Base-by-base conservation (phyloP, 2,329 filamentous ascomycete species). In the Penicillium nordicum region DNA sequence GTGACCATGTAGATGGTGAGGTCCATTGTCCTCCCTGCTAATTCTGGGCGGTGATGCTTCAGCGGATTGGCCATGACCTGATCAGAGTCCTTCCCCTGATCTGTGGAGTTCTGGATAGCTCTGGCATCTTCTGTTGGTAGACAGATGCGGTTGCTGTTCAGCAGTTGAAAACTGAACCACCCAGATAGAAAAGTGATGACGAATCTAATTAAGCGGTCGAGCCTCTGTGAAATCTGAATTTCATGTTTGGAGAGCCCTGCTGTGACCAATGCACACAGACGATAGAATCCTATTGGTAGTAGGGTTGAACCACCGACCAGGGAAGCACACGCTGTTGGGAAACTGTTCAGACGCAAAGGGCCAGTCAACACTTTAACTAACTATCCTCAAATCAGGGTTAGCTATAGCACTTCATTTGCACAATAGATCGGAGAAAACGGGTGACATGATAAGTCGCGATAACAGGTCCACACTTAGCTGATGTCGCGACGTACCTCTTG, bases 1-100 rank as follows among this genome's bases (percentile, higher is more conserved):
- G 85, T 86, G 44, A 84, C 78, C 11, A 88, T 84, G 69, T 94
- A 93, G n/a, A 95, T 78, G 0, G 90, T 93, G 32, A 95, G 79
- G 69, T 95, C 90, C 58, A 95, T 81, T 1, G 90, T 93, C 64
- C 87, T 84, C 43, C 90, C 90, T 11, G 87, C 88, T 58, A 81
- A 70, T 25, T 68, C 66, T 40, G 70, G 70, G n/a, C 59, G 65
- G 18, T 50, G 59, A 51, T 55, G 64, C 38, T 58, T 57, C 14
- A 55, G 53, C 14, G 55, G 21, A 27, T 53, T 48, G 55, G 27
- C 53, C 30, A 50, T 53, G 25, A 50, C 27, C 30, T 45, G 49
- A 40, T 9, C 46, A 43, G 36, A 49, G 32, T 55, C 55, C 42
- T 52, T 18, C 21, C n/a, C 51, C 40, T 58, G 49, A 23, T 34